phyloP scores from a whole-genome alignment of 495 filamentous ascomycete genomes.

The Hyphodiscus hymeniophilus region DNA sequence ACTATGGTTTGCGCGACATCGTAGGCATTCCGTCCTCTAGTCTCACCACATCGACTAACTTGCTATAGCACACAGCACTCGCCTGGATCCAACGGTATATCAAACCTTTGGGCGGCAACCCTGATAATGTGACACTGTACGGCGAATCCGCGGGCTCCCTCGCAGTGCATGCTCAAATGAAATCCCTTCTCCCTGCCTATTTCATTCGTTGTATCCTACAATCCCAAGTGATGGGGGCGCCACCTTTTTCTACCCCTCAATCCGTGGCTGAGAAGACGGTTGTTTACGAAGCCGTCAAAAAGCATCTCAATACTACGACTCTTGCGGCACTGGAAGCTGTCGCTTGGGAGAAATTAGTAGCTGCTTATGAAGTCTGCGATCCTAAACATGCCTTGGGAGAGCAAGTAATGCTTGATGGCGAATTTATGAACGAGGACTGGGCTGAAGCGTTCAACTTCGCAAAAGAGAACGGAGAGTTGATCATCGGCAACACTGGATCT shows the following conservation, averaged over 20 bases:
- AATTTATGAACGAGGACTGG: slow-evolving; percentile 2
- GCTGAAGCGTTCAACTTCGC: not conserved
- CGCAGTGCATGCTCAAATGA: not conserved
- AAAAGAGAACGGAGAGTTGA: not conserved
- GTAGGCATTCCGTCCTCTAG: not conserved
- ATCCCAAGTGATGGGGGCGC: not conserved
- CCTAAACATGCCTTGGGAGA: not conserved
- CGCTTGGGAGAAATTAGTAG: not conserved
- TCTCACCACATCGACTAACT: slow-evolving; percentile 22
- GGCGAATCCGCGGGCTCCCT: slow-evolving; percentile 36
- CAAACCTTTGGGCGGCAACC: slow-evolving; percentile 44
- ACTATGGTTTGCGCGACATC: slow-evolving; percentile 3
- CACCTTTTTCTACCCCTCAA: slow-evolving; percentile 1
- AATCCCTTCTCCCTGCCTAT: not conserved
- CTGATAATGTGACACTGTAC: slow-evolving; percentile 36
- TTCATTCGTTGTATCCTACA: slow-evolving; percentile 4
- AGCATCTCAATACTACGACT: not conserved
- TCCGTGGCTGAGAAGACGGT: slow-evolving; percentile 37
- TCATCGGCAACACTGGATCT: not conserved
- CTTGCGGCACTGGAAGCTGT: not conserved
- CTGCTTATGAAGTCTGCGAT: not conserved
- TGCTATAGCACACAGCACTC: slow-evolving; percentile 34
- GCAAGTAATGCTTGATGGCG: not conserved
- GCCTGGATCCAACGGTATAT: slow-evolving; percentile 42
- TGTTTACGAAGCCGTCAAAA: slow-evolving; percentile 84